Evolutionary conservation across 2,329 filamentous ascomycete genomes (phyloP).

Genomic region (Cladophialophora yegresii): DNA sequence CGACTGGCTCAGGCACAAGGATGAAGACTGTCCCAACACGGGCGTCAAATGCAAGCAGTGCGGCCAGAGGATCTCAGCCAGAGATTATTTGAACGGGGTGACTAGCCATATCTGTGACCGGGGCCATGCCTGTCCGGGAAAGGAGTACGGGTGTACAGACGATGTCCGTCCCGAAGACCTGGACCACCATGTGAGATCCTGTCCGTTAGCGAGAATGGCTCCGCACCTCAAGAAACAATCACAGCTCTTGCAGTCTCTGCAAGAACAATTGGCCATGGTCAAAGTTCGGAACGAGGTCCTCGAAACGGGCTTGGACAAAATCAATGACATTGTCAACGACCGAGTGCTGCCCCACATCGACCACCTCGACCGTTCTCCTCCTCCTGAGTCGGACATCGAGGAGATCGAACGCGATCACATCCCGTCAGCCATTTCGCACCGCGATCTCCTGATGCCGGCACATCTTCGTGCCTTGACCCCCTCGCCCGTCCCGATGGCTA

Average conservation of each 20-base stretch:
- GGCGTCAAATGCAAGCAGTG: conserved; percentile 28
- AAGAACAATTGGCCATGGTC: conserved; percentile 48
- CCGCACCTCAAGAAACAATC: conserved; percentile 51
- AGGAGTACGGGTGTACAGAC: conserved; percentile 47
- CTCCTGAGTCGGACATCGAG: conserved; percentile 32
- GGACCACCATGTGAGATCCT: conserved; percentile 51
- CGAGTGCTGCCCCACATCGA: conserved; percentile 26
- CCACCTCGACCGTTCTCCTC: conserved; percentile 27
- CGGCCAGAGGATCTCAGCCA: conserved; percentile 28
- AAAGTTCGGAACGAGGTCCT: conserved; percentile 52
- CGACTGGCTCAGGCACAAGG: conserved; percentile 36
- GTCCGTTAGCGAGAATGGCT: conserved; percentile 53
- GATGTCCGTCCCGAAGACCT: conserved; percentile 44
- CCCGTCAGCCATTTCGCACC: conserved; percentile 25
- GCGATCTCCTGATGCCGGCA: conserved; percentile 30
- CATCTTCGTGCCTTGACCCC: conserved; percentile 34
- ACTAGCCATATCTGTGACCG: conserved; percentile 36
- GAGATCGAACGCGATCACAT: conserved; percentile 35
- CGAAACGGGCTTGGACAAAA: conserved; percentile 49
- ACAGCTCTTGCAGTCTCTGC: conserved; percentile 47
- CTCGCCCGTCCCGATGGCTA: conserved; percentile 40
- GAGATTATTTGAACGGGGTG: conserved; percentile 26
- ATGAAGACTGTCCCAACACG: conserved; percentile 35
- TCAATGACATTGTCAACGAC: conserved; percentile 39
- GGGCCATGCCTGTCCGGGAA: conserved; percentile 30